Evolutionary conservation across 2,329 filamentous ascomycete genomes (phyloP), one percentile per base, ranked within the genome.

Genomic region (Nemania sp.): DNA sequence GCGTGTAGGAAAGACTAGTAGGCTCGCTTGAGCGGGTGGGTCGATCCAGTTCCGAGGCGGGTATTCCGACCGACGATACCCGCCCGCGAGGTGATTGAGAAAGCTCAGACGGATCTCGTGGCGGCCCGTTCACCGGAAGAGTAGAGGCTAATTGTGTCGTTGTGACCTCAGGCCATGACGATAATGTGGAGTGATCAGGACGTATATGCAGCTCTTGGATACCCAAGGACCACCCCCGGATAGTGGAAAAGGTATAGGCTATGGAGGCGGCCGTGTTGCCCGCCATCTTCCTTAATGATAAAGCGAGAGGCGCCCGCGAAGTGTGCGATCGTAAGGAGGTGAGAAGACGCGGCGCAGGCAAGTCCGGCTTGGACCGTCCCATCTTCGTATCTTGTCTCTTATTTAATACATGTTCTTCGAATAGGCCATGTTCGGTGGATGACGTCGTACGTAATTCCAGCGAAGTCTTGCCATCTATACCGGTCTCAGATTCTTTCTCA

Each of bases 221-320:
- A 2, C 91, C 92, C 14, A 96, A 81, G 6, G 89, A 91, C 90
- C 92, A 97, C 23, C 91, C 91, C 37, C 84, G 85, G 3, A 86
- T 78, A 2, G 89, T 88, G 14, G 88, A 86, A 60, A 95, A 84
- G 0, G 90, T 89, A 69, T 96, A 97, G 1, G 90, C 92, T 54
- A 97, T 89, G 0, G 90, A 91, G 2, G 90, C 88, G n/a, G 91
- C 81, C 15, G 90, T 82, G 9, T 81, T 82, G 3, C 76, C 74
- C 0, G 81, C 69, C 12, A 83, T 83, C 22, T 78, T 81, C n/a
- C 91, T 84, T 31, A 97, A 82, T 0, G 90, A 93, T n/a, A 96
- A 74, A 0, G 91, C 90, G 8, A 95, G 75, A 1, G 92, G 92
- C 2, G 88, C 82, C 66, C 86, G 84, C 1, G 89, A 88, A 3